A percentile compares a stretch with the other conserved stretches of the same genome.
phyloP scores from a whole-genome alignment of 345 rosid species.

The Euphorbia lathyris region DNA sequence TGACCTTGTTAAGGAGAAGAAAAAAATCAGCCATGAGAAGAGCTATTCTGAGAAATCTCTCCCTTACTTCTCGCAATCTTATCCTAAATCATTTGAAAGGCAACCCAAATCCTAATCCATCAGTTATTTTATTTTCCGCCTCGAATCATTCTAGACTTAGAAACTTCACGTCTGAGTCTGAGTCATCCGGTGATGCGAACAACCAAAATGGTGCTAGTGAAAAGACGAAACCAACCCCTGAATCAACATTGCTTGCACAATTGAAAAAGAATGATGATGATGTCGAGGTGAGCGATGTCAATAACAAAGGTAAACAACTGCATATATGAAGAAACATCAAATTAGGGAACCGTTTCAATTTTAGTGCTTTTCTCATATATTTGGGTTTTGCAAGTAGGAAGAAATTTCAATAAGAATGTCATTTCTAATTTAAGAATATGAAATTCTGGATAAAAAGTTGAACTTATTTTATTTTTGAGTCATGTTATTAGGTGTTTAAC shows the following conservation, averaged over 20 bases:
- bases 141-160: slow-evolving; percentile 26
- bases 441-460: neutral
- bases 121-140: slow-evolving; percentile 14
- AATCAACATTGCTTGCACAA: slow-evolving; percentile 19
- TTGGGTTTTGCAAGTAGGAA: neutral
- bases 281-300: slow-evolving; percentile 30
- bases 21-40: slow-evolving; percentile 12
- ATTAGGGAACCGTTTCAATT: neutral
- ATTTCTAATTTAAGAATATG: neutral
- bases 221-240: slow-evolving; percentile 22
- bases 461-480: neutral
- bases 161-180: slow-evolving; percentile 45
- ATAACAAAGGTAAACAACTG: slow-evolving; percentile 33
- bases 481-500: neutral
- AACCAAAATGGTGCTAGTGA: neutral
- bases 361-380: neutral
- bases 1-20: neutral
- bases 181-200: slow-evolving; percentile 22
- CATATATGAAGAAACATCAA: neutral
- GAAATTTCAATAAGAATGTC: neutral
- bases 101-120: neutral
- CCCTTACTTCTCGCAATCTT: slow-evolving; percentile 25
- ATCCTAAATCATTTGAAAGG: slow-evolving; percentile 19
- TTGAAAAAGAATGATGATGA: slow-evolving; percentile 23
- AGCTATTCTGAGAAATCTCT: slow-evolving; percentile 31